A percentile compares a stretch with the other conserved stretches of the same genome.
phyloP scores from a whole-genome alignment of 768 basidiomycete species.

The Leucogyrophana mollusca region DNA sequence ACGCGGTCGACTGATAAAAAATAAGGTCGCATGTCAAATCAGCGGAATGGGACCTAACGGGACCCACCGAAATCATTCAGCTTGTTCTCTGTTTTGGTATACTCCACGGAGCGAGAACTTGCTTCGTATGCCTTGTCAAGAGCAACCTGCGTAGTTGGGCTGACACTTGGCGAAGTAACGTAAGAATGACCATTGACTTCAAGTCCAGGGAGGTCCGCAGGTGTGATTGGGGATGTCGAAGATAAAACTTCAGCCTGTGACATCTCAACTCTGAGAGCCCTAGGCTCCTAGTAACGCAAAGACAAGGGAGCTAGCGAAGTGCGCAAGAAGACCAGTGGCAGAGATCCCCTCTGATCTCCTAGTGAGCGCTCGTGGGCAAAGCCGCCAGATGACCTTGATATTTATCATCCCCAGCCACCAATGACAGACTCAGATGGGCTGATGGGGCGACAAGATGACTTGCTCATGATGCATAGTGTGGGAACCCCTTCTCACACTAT shows the following conservation, averaged over 20 bases:
- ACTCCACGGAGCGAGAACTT: background rate
- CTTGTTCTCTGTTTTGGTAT: background rate
- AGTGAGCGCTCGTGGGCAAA: too few species aligned
- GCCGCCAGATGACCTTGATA: too few species aligned
- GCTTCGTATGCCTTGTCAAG: background rate
- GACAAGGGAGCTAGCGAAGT: too few species aligned
- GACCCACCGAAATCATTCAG: slow-evolving; percentile 1
- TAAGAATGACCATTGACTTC: background rate
- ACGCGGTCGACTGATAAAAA: background rate
- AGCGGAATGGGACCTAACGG: background rate
- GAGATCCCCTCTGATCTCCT: too few species aligned
- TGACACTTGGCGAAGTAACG: background rate
- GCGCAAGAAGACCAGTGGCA: too few species aligned
- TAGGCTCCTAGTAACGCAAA: too few species aligned
- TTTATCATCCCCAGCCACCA: too few species aligned
- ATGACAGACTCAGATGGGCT: too few species aligned
- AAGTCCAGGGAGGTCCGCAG: background rate
- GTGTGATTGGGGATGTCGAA: background rate
- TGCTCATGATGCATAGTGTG: too few species aligned
- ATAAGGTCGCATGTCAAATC: background rate
- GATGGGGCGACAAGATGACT: too few species aligned
- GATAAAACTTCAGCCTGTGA: background rate
- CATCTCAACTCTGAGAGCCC: too few species aligned
- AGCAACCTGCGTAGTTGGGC: background rate
- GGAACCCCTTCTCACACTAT: too few species aligned